Evolutionary conservation across 768 basidiomycete genomes (phyloP).

Genomic region (Collybia nuda): DNA sequence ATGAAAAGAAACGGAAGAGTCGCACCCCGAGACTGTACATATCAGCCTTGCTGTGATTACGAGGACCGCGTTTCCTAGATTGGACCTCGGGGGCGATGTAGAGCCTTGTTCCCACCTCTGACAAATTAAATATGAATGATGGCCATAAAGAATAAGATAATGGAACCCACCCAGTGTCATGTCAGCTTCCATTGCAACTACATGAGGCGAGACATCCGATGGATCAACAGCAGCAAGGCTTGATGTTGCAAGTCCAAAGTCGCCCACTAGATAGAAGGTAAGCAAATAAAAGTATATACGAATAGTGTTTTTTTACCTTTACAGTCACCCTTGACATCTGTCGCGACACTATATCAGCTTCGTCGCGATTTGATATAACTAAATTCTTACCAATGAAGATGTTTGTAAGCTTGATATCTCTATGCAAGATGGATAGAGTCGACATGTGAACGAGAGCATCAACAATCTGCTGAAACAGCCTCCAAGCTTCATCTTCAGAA

Average conservation of each 20-base stretch:
- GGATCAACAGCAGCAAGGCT: slow-evolving; percentile 79
- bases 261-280: slow-evolving; percentile 59
- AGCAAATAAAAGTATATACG: neutral
- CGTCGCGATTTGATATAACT: neutral
- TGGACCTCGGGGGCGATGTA: slow-evolving; percentile 94
- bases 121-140: neutral
- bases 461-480: slow-evolving; percentile 84
- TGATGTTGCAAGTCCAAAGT: slow-evolving; percentile 90
- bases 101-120: slow-evolving; percentile 86
- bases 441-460: slow-evolving; percentile 92
- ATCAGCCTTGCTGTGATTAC: slow-evolving; percentile 86
- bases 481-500: slow-evolving; percentile 84
- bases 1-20: slow-evolving; percentile 5
- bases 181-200: slow-evolving; percentile 52
- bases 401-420: slow-evolving; percentile 92
- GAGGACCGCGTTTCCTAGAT: slow-evolving; percentile 57
- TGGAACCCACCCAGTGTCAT: slow-evolving; percentile 67
- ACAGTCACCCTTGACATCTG: slow-evolving; percentile 81
- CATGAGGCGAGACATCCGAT: slow-evolving; percentile 55
- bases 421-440: slow-evolving; percentile 80
- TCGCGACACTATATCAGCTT: slow-evolving; percentile 1
- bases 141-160: neutral
- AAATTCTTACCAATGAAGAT: slow-evolving; percentile 77
- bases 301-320: slow-evolving; percentile 50
- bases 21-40: slow-evolving; percentile 91